Percentiles rank a stretch among this genome's conserved stretches.
Evolutionary conservation across 1,284 basidiomycete genomes (phyloP).

Genomic region (Blastosporella zonata): DNA sequence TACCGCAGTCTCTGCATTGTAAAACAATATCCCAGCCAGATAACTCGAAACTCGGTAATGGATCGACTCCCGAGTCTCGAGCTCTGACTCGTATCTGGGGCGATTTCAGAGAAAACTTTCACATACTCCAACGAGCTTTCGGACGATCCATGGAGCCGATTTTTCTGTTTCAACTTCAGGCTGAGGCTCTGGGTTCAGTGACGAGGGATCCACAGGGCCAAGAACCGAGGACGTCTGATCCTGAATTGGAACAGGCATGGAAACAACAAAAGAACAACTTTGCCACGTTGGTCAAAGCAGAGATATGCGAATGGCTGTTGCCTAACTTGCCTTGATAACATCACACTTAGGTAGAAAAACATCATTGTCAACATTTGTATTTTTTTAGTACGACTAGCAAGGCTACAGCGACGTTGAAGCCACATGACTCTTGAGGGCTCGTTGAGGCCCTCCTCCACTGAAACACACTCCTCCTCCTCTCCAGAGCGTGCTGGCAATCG

Average conservation of each 20-base stretch:
- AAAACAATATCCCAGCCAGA: neutral
- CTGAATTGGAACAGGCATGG: constrained; percentile 2
- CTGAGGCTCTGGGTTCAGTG: constrained; percentile 28
- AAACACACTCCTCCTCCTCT: constrained; percentile 18
- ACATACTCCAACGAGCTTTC: constrained; percentile 62
- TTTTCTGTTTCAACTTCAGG: constrained; percentile 46
- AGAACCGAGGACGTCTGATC: constrained; percentile 24
- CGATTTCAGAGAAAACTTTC: neutral
- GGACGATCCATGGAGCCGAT: constrained; percentile 58
- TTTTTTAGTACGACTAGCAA: neutral
- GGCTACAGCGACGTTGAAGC: constrained; percentile 10
- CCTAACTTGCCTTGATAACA: too few species aligned
- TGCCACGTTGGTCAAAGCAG: too few species aligned
- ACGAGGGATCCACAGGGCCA: constrained; percentile 53
- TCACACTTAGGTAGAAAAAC: too few species aligned
- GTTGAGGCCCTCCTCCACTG: constrained; percentile 40
- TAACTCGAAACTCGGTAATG: neutral
- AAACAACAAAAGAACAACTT: too few species aligned
- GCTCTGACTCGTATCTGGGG: neutral
- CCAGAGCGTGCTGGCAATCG: constrained; percentile 19
- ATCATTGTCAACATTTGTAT: neutral
- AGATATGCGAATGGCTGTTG: too few species aligned
- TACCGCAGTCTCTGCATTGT: neutral
- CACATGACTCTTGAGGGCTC: constrained; percentile 27
- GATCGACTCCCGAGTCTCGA: neutral